Evolutionary conservation across 805 yeast genomes (phyloP), one percentile per base, ranked within the genome.

Genomic region (Kazachstania africana): DNA sequence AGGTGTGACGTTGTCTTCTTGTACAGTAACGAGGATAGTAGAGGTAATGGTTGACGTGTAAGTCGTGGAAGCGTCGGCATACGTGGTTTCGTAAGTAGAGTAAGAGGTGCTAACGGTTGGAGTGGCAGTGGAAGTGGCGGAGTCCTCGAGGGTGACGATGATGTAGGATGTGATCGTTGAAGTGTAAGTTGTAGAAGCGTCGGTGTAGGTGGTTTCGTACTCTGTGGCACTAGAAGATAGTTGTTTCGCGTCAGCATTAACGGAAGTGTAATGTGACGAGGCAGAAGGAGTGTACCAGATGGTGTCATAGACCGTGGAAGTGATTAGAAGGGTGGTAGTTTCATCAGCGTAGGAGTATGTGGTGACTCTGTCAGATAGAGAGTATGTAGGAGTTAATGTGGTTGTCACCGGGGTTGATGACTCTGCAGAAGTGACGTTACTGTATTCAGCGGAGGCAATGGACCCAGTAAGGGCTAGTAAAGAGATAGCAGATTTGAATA

Each of bases 281-380:
- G 22, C 10, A 10, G 22, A 8, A 19, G 22, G 22, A 19, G 22
- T 13, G 24, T 31, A 35, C 51, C 50, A 47, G 23, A 29, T 18
- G 12, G 25, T 23, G 6, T 10, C 25, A 23, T 8, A 23, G n/a
- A 9, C 8, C 8, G 25, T 23, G 16, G 38, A 39, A 6, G 55
- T 50, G 27, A 47, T 35, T 24, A 34, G 43, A 23, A 43, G 38
- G 19, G 54, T 50, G 20, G 53, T 44, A 8, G 48, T 43, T 12
- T 36, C 44, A 26, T 49, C 52, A 24, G 36, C 32, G 28, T 47
- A 48, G 12, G 46, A 38, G 12, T 28, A 26, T 8, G 43, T 39
- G 16, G 13, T 41, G 3, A 38, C 36, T 15, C 32, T 26, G 16
- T 50, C 36, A 14, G 25, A 33, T 6, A 48, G 43, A 6, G 48